A percentile compares a stretch with the other conserved stretches of the same genome.
These are phyloP conservation scores for Pseudozyma hubeiensis DNA, from an alignment of 1,284 basidiomycete species.

Conservation along the genomic window DNA sequence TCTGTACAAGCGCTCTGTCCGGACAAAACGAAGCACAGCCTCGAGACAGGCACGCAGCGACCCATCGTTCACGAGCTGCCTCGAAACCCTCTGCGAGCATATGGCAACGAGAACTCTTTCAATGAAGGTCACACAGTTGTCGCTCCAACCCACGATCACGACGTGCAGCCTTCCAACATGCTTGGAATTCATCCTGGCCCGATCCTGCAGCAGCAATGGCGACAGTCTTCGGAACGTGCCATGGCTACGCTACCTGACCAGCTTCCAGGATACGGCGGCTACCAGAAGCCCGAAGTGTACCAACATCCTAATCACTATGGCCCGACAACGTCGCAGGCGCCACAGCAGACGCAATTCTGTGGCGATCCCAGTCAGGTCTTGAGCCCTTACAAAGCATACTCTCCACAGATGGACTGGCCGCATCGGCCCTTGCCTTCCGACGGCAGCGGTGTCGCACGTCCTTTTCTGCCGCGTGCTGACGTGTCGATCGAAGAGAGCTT, in stretches of 20 bases:
- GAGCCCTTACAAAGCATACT: conserved; percentile 24
- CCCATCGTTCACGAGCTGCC: conserved; percentile 12
- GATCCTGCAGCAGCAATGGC: conserved; percentile 16
- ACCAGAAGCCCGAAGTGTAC: conserved; percentile 6
- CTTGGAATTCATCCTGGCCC: conserved; percentile 26
- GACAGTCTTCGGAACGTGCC: conserved; percentile 6
- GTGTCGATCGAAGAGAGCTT: conserved; percentile 1
- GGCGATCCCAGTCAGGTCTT: conserved; percentile 1
- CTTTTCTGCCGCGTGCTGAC: not conserved
- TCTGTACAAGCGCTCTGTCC: conserved; percentile 36
- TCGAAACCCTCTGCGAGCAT: conserved; percentile 20
- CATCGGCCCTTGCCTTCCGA: no score
- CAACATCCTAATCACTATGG: not conserved
- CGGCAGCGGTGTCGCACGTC: not conserved
- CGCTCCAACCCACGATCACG: not conserved
- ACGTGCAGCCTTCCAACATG: conserved; percentile 6
- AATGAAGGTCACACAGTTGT: not conserved
- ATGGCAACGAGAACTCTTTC: conserved; percentile 1
- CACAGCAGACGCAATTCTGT: not conserved
- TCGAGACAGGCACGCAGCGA: conserved; percentile 12
- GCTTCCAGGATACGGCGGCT: not conserved
- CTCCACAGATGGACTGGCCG: conserved; percentile 10
- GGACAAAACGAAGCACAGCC: conserved; percentile 20
- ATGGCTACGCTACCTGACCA: not conserved
- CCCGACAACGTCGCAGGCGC: conserved; percentile 2